Evolutionary conservation across 2,329 filamentous ascomycete genomes (phyloP), one percentile per base, ranked within the genome.

Genomic region (Coniochaeta pulveracea): DNA sequence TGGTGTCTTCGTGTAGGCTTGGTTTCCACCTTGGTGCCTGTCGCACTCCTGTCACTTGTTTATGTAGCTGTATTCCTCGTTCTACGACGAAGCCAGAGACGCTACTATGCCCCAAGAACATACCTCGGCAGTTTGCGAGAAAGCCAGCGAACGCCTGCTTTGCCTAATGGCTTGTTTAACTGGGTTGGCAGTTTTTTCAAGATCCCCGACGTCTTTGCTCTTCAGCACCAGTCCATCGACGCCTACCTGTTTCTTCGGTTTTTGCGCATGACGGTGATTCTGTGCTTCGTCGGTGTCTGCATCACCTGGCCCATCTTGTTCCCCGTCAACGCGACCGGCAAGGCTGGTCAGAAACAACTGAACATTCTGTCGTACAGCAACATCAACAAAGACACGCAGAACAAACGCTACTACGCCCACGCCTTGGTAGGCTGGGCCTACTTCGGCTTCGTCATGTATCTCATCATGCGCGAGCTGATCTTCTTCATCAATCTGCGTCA

Each of bases 401-500:
- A 68, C 28, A 75, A 74, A 50, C 76, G 76, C 42, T 80, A 84
- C 54, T 95, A 81, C 54, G 89, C 86, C 0, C 85, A 94, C 52
- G 72, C 73, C n/a, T 70, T 84, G 34, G 64, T 86, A 34, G 76
- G 79, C 2, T 94, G 85, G 75, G 56, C 88, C 32, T 96, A 85
- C 58, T 86, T 82, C 55, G 74, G 73, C 28, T 96, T 96, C 51
- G 69, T 96, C 43, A 80, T 96, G 55, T 91, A 84, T 58, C 79
- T 85, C 49, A 75, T 96, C 41, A 81, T 86, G 36, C 74, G 89
- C 37, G 89, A 96, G 56, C 79, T 76, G 51, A 81, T 96, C 46
- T 94, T 80, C 68, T 93, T 85, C 57, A 81, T 95, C 63, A 93
- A 93, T 49, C 60, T 96, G 33, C 82, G 88, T 41, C 89, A 96